Evolutionary conservation across 2,329 filamentous ascomycete genomes (phyloP), one percentile per base, ranked within the genome.

Genomic region (Phyllosticta capitalensis): DNA sequence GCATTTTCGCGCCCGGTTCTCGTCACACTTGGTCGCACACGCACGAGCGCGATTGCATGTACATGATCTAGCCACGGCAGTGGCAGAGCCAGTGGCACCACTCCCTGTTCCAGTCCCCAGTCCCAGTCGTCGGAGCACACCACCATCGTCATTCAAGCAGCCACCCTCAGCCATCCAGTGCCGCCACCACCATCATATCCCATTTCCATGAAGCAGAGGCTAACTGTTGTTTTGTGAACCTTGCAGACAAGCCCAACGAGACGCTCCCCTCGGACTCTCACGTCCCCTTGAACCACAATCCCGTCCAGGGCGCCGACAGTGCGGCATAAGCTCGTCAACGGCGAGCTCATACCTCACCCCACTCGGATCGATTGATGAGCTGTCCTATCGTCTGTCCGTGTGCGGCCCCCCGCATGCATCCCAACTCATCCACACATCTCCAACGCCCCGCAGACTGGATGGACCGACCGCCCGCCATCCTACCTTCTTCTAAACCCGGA

Each of bases 161-260:
- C 28, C n/a, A n/a, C n/a, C n/a, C n/a, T n/a, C n/a, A n/a, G n/a
- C n/a, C n/a, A n/a, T n/a, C n/a, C n/a, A n/a, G n/a, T n/a, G n/a
- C n/a, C n/a, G 28, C 14, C 48, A n/a, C 19, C 26, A 12, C 19
- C 12, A 26, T 48, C 21, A 48, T 38, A 58, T 38, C 45, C 22
- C 56, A 55, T 54, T 10, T 5, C 52, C 38, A 22, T 58, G 20
- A 24, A 52, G 51, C 33, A 33, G 49, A 14, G 30, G 48, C 26
- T n/a, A n/a, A 30, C 1, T 53, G 22, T 28, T 14, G 54, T 33
- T 59, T 61, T 66, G 56, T 64, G 61, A 33, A 22, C 26, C 65
- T 61, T 55, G 54, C 65, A 81, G 79, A 81, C 68, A 78, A 79
- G 63, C 81, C 81, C 10, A 78, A 78, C 56, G 80, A 83, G 66